Evolutionary conservation across 495 filamentous ascomycete species (phyloP).

Genomic region (Mytilinidion resinicola): DNA sequence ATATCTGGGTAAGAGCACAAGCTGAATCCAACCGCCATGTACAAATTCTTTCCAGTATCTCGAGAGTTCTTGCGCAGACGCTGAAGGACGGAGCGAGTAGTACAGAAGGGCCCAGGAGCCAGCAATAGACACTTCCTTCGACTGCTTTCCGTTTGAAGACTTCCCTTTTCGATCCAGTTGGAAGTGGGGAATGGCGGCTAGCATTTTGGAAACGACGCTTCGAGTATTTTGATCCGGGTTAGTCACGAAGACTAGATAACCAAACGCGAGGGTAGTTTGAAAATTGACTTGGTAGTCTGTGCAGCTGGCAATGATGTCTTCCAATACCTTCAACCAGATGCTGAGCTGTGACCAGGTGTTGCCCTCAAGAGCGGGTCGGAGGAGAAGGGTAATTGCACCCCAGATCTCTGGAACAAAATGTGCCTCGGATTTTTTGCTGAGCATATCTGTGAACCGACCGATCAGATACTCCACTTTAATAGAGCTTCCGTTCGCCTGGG

Average conservation of each 20-base stretch:
- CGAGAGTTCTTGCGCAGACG: constrained; percentile 56
- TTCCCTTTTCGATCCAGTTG: constrained; percentile 64
- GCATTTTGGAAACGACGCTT: constrained; percentile 53
- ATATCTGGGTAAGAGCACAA: constrained; percentile 30
- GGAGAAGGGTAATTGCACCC: constrained; percentile 70
- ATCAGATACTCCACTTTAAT: constrained; percentile 58
- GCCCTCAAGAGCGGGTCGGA: constrained; percentile 53
- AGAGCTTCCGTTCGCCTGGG: constrained; percentile 19
- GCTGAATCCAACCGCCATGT: constrained; percentile 44
- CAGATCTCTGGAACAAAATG: constrained; percentile 79
- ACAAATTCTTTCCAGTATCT: constrained; percentile 76
- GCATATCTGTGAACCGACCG: constrained; percentile 61
- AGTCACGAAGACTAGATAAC: constrained; percentile 66
- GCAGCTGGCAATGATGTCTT: constrained; percentile 72
- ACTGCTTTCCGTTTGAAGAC: constrained; percentile 42
- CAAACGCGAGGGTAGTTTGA: constrained; percentile 78
- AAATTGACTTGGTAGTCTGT: constrained; percentile 59
- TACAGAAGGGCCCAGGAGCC: constrained; percentile 78
- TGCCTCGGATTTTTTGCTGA: constrained; percentile 55
- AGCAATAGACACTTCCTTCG: constrained; percentile 54
- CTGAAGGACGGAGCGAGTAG: constrained; percentile 71
- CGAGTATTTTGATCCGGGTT: constrained; percentile 56
- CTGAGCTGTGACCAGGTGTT: constrained; percentile 67
- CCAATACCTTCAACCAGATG: constrained; percentile 68
- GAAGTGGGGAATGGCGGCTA: constrained; percentile 61